Evolutionary conservation across 2,329 filamentous ascomycete genomes (phyloP), one percentile per base, ranked within the genome.

Genomic region (Xylaria sp.): DNA sequence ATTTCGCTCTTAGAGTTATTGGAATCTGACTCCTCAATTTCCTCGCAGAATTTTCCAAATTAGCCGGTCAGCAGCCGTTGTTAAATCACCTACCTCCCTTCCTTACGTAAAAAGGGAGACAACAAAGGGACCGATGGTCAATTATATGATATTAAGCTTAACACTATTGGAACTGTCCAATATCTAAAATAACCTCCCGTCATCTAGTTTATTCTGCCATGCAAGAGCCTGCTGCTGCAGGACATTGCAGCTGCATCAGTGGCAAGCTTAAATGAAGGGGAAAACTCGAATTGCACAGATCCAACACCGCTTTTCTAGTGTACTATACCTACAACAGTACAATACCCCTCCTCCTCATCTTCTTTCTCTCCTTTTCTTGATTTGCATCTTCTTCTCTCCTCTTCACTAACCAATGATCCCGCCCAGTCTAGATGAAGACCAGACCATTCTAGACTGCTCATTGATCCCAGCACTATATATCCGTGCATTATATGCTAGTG

Each of bases 191-290:
- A 25, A 10, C 10, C 48, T 23, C 10, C 48, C 23, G 48, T 6
- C 23, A 52, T 52, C 52, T 36, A 20, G n/a, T 8, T 5, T 36
- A n/a, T 55, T 4, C 5, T 20, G 25, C 28, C 41, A 48, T 60
- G 18, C 31, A 51, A 39, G 25, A 49, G 57, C 36, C 33, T 18
- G 20, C 58, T 18, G 20, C 58, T 62, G 59, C 59, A 62, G 59
- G 59, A 20, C 48, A 52, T 62, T 36, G 46, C 46, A 62, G 59
- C 28, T 51, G 59, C 59, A 62, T 62, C 20, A 52, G 20, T 41
- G 20, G 46, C 31, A 31, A 43, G 18, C 28, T 60, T 25, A 10
- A 36, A 15, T 33, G 33, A 36, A 36, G 18, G 15, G 6, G 6
- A 28, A 31, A 31, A 46, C 9, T 20, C 13, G 36, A 59, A 59